A percentile compares a stretch with the other conserved stretches of the same genome.
Evolutionary conservation across 208 protist species (phyloP).

Genomic region (Acanthamoeba sp.): DNA sequence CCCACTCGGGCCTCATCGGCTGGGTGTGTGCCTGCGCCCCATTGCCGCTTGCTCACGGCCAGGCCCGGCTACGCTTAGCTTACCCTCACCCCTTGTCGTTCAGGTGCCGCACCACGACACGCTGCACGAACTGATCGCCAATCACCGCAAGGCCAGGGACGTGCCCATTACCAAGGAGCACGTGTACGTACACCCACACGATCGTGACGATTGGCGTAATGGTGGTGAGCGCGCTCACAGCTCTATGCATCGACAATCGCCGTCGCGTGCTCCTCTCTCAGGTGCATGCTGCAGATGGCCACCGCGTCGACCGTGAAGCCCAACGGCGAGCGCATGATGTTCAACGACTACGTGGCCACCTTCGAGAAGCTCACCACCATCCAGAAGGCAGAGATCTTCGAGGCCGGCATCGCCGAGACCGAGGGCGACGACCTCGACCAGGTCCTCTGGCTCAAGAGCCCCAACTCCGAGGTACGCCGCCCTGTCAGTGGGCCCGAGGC

Average conservation of each 20-base stretch:
- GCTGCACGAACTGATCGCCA: constrained; percentile 64
- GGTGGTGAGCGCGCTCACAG: too few relatives aligned
- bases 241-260: too few relatives aligned
- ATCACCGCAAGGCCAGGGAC: constrained; percentile 19
- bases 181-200: not conserved
- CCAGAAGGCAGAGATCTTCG: constrained; percentile 98
- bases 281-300: constrained; percentile 1
- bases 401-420: constrained; percentile 95
- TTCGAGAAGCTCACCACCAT: constrained; percentile 97
- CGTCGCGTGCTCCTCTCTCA: too few relatives aligned
- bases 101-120: constrained; percentile 74
- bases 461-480: constrained; percentile 97
- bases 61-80: not conserved
- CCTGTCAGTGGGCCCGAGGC: too few relatives aligned
- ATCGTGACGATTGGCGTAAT: too few relatives aligned
- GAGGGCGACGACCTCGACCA: constrained; percentile 97
- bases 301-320: not conserved
- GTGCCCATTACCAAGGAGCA: constrained; percentile 62
- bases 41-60: not conserved
- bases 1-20: constrained; percentile 99
- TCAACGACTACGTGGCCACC: constrained; percentile 89
- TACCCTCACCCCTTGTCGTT: not conserved
- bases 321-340: not conserved
- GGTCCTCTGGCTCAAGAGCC: constrained; percentile 98
- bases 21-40: constrained; percentile 92